These are phyloP conservation scores for Acephala macrosclerotiorum DNA, from an alignment of 2,329 filamentous ascomycete species.

Conservation along the genomic window DNA sequence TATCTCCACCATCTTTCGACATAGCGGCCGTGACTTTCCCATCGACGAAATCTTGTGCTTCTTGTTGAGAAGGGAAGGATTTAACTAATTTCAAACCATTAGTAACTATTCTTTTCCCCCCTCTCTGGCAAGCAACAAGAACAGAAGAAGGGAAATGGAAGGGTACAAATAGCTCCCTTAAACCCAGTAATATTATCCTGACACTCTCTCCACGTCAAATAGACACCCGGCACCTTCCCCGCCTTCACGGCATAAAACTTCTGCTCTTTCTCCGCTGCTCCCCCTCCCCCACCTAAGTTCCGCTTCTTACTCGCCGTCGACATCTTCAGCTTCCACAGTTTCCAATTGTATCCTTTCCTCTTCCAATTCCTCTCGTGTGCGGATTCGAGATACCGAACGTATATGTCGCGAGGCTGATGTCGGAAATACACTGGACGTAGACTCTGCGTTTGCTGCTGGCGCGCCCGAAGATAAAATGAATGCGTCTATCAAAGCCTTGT, in stretches of 20 bases:
- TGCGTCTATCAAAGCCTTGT: slow-evolving; percentile 19
- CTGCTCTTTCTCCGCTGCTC: slow-evolving; percentile 18
- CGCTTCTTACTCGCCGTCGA: slow-evolving; percentile 38
- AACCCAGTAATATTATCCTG: slow-evolving; percentile 66
- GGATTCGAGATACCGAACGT: slow-evolving; percentile 8
- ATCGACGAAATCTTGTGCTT: slow-evolving; percentile 80
- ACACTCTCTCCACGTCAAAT: slow-evolving; percentile 67
- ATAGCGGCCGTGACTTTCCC: slow-evolving; percentile 56
- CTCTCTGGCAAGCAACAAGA: neutral
- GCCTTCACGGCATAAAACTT: slow-evolving; percentile 71
- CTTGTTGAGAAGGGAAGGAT: slow-evolving; percentile 74
- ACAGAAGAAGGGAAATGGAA: neutral
- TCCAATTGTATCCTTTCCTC: neutral
- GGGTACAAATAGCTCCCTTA: slow-evolving; percentile 73
- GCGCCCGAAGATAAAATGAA: slow-evolving; percentile 3
- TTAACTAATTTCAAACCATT: slow-evolving; percentile 64
- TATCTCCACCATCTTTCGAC: slow-evolving; percentile 46
- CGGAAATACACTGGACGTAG: neutral
- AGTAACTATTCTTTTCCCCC: neutral
- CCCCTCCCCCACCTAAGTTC: slow-evolving; percentile 32
- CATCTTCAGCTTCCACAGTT: neutral
- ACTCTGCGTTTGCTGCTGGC: slow-evolving; percentile 9
- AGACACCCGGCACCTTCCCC: slow-evolving; percentile 67
- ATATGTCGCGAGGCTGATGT: slow-evolving; percentile 5
- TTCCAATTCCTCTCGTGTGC: slow-evolving; percentile 5